Evolutionary conservation across 495 filamentous ascomycete species (phyloP), one percentile per base, ranked within the genome.

Genomic region (Acidiella bohemica): DNA sequence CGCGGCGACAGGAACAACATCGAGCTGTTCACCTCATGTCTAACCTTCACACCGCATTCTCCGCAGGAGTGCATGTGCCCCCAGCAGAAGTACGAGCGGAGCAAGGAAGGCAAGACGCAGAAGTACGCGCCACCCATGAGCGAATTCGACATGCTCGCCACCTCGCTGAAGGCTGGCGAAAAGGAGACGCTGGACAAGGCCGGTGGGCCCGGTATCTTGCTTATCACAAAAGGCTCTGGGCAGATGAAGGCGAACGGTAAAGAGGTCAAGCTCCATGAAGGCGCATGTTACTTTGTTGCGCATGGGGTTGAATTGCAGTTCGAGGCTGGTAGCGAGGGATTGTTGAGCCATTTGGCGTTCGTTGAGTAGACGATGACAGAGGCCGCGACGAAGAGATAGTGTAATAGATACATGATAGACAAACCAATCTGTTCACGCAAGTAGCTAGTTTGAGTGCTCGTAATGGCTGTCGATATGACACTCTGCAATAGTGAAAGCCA

Each of bases 241-340:
- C 59, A 32, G 32, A 65, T 86, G 71, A 62, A 56, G 31, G 70
- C 68, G 3, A 65, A 70, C 22, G 70, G 66, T 9, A 62, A 67
- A 55, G 57, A 56, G 13, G 54, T 73, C 29, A 61, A 75, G 20
- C 42, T 83, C 22, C 66, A 65, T 10, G 71, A 79, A 56, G 82
- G 83, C 0, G 71, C 58, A 47, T 72, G 84, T 7, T 85, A 65
- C 47, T 85, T 81, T 56, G 63, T 84, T 5, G 80, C 75, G 8
- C 67, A 70, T 14, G 76, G 73, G 1, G 60, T 72, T 36, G 57
- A 65, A 42, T 36, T 76, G 25, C 57, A 65, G 23, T 69, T 71
- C 43, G 53, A 57, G 32, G 65, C 67, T 3, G 54, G 47, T 21
- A 29, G 66, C 20, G 53, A 58, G 28, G 73, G 64, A 1, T 44